phyloP scores from a whole-genome alignment of 2,329 filamentous ascomycete genomes.

The Madurella fahalii region DNA sequence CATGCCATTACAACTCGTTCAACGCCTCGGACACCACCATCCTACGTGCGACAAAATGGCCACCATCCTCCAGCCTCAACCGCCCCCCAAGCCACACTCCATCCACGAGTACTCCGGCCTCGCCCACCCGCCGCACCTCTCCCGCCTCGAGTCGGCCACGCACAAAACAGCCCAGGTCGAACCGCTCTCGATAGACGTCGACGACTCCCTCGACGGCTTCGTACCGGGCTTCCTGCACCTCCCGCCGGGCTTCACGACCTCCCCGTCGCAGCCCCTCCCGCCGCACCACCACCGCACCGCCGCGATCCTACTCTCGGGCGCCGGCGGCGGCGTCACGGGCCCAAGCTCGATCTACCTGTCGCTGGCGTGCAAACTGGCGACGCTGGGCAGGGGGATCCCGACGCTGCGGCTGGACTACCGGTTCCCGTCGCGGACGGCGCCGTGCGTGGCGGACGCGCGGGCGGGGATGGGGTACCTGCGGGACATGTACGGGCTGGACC shows the following conservation, averaged over 20 bases:
- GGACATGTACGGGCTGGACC: conserved; percentile 28
- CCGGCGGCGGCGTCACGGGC: conserved; percentile 14
- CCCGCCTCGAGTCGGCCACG: conserved; percentile 11
- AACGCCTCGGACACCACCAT: no score
- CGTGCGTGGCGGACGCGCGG: conserved; percentile 35
- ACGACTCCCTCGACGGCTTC: conserved; percentile 18
- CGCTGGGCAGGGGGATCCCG: conserved; percentile 32
- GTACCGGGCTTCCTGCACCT: conserved; percentile 32
- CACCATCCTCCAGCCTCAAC: conserved; percentile 10
- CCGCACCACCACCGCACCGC: conserved; percentile 19
- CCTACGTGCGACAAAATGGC: conserved; percentile 5
- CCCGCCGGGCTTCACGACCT: conserved; percentile 27
- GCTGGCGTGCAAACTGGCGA: conserved; percentile 38
- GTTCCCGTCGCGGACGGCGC: conserved; percentile 22
- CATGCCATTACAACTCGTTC: no score
- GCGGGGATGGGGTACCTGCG: conserved; percentile 36
- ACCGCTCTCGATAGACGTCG: conserved; percentile 16
- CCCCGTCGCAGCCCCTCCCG: background rate
- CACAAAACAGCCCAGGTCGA: conserved; percentile 14
- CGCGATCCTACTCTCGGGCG: conserved; percentile 26
- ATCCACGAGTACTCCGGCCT: conserved; percentile 17
- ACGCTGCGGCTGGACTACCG: conserved; percentile 40
- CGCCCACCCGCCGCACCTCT: conserved; percentile 15
- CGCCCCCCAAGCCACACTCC: conserved; percentile 5
- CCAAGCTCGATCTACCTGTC: conserved; percentile 39